Base-by-base conservation (phyloP, 208 protist genomes). In the Leptomonas seymouri region DNA sequence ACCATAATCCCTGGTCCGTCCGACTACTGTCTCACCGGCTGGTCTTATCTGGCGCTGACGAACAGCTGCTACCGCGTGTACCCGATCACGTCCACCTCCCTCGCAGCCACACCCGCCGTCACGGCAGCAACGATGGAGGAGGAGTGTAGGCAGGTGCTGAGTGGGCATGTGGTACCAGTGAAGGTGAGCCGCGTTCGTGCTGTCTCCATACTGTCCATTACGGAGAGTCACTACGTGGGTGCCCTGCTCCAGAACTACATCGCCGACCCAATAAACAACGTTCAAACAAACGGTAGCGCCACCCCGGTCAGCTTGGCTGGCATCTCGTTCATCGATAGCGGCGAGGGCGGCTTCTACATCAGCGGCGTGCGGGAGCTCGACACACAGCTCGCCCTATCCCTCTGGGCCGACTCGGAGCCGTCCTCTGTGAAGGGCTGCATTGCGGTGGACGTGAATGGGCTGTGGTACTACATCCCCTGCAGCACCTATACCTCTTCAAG, bases 141-240 rank as follows among this genome's bases (percentile, higher is more conserved):
- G 34, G 54, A 21, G 31, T 89, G 86, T 66, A 58, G 71, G 42
- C 66, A 74, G 44, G 66, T 74, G 7, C 68, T 89, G 60, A 30
- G 59, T 39, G 66, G 59, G 14, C 60, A 49, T 11, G 48, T 72
- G 12, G 76, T 71, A 39, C 25, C 54, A 16, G 62, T 25, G 7
- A 80, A 82, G 58, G 62, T 72, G 45, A 48, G 59, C 28, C 53
- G 55, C 16, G 80, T 85, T 18, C 79, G 76, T 60, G 82, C 80
- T 44, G 80, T 81, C 9, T 51, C 71, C 20, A 68, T 89, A n/a
- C 45, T 31, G 31, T 67, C 73, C 41, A 64, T 64, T 9, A 74
- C 77, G 55, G 86, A 91, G 64, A 91, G 86, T 66, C 62, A 62
- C 60, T 83, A 81, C 61, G 69, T 82, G 0, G 86, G 86, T 12